Percentiles rank a stretch among this genome's conserved stretches.
Evolutionary conservation across 2,329 filamentous ascomycete species (phyloP).

Genomic region (Pseudomassariella vexata): DNA sequence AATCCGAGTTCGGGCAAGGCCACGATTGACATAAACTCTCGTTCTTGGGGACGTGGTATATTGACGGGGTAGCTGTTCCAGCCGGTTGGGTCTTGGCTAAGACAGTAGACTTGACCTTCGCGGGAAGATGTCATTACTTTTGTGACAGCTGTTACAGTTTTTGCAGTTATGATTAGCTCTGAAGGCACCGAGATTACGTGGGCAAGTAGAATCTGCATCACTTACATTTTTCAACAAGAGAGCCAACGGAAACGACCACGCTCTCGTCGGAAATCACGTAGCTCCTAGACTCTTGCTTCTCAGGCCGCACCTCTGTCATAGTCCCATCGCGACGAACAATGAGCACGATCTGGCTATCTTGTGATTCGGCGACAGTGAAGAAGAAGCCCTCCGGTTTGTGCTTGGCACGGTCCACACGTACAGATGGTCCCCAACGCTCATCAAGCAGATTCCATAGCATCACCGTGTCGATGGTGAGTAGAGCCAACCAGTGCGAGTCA

Average conservation of each 20-base stretch:
- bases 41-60: slow-evolving; percentile 28
- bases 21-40: slow-evolving; percentile 52
- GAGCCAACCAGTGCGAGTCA: slow-evolving; percentile 58
- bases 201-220: too few relatives aligned
- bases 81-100: slow-evolving; percentile 27
- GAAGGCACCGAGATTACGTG: too few relatives aligned
- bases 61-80: slow-evolving; percentile 48
- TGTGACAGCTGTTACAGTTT: slow-evolving; percentile 18
- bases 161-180: too few relatives aligned
- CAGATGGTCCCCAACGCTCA: slow-evolving; percentile 48
- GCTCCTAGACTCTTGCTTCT: slow-evolving; percentile 33
- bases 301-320: slow-evolving; percentile 51
- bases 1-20: slow-evolving; percentile 51
- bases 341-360: slow-evolving; percentile 42
- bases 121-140: slow-evolving; percentile 26
- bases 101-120: slow-evolving; percentile 21
- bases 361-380: slow-evolving; percentile 42
- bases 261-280: slow-evolving; percentile 44
- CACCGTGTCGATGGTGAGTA: slow-evolving; percentile 55
- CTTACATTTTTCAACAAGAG: slow-evolving; percentile 40
- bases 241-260: slow-evolving; percentile 43
- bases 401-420: slow-evolving; percentile 49
- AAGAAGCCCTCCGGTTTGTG: slow-evolving; percentile 59
- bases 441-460: slow-evolving; percentile 58
- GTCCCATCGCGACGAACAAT: slow-evolving; percentile 60